Base-by-base conservation (phyloP, 73 alveolate genomes). In the Tetrahymena thermophila region DNA sequence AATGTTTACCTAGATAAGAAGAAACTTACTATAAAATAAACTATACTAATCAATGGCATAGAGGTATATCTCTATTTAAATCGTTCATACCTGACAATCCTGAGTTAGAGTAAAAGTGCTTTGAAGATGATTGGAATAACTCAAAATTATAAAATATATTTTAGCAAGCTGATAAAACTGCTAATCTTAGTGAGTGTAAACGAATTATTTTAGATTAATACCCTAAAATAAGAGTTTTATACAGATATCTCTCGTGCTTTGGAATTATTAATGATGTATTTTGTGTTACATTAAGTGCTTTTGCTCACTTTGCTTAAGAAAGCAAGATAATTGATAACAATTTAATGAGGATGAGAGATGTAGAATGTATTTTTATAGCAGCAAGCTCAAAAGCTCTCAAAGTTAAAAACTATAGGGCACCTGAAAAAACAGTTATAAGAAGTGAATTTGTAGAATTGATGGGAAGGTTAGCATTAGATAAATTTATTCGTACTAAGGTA, bases 401-500 rank as follows among this genome's bases (percentile, higher is more conserved):
- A 95, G 89, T 93, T 17, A 71, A 38, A 19, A 93, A 96, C 43
- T 95, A 94, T 9, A 96, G 94, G 71, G 94, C 94, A 21, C 94
- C 97, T 89, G 97, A 95, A 96, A 95, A 95, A 50, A 96, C 97
- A 13, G 42, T 96, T 13, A 95, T 89, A 6, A 85, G 98, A 93
- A 96, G 94, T 96, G 84, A 96, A 85, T 94, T 95, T 1, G 89
- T 96, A 85, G 98, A 96, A 37, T 94, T 96, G 1, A 15, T 96
- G 85, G 97, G 94, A 21, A 93, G 98, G 71, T 57, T 96, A 56
- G 98, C 98, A 14, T 13, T 85, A 19, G 98, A 96, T 84, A 96
- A 95, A 71, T 96, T 93, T 94, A 38, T 96, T 7, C 89, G 89
- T 19, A 71, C 89, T 13, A 71, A 71, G 17, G 37, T 28, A n/a